Evolutionary conservation across 768 basidiomycete species (phyloP), one percentile per base, ranked within the genome.

Genomic region (Agaricus bisporus): DNA sequence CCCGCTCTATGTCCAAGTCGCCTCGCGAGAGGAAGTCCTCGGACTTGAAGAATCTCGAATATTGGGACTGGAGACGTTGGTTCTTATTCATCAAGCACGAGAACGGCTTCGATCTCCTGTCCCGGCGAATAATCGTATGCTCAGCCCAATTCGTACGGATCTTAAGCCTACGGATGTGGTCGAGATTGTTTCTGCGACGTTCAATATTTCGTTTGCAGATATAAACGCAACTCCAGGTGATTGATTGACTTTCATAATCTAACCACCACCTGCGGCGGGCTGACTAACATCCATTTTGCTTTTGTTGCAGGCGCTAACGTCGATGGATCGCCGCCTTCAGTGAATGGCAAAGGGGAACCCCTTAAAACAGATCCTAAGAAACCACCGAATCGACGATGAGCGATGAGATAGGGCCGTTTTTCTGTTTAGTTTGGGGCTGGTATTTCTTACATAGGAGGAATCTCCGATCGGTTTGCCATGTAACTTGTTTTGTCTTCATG

Each of bases 1-100:
- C 10, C 78, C 80, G 0, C 74, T 83, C 0, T 88, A 85, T 50
- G 69, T 75, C 0, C 64, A 73, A 0, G 70, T 90, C 0, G 81
- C 80, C 46, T 66, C 68, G 5, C 76, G 84, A 8, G 70, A 73
- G 1, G 73, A 71, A 0, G 74, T 81, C 0, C 70, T 86, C 5
- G 72, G 73, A 0, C 62, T 81, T 5, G 73, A 77, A 5, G 90
- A 90, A 51, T 80, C 77, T 4, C 63, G 65, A n/a, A 63, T 64
- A 20, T 66, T 91, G 17, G 82, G 83, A 0, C 63, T 81, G 58
- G 76, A 80, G 7, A 78, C 78, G 0, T 68, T 80, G 0, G 63
- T 85, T 5, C 69, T 69, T 26, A 66, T 88, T 12, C 76, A 76
- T 0, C 63, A 65, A 0, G 76, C 79, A 0, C 73, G 85, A 0